Evolutionary conservation across 495 filamentous ascomycete genomes (phyloP).

Genomic region (Penicillium desertorum): DNA sequence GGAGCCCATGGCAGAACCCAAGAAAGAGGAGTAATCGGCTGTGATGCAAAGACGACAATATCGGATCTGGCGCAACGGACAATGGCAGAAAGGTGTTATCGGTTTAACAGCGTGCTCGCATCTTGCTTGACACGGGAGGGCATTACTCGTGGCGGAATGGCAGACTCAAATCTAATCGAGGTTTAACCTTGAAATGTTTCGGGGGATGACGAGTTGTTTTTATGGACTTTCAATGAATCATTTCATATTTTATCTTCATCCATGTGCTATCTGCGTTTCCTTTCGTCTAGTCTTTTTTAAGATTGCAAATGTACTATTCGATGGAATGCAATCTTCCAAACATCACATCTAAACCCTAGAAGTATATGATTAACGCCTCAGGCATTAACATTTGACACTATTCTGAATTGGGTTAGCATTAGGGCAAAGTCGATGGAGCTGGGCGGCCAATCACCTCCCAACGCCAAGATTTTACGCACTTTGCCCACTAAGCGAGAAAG

Average conservation of each 20-base stretch:
- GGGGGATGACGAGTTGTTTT: neutral
- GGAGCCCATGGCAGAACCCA: slow-evolving; percentile 30
- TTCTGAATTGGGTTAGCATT: slow-evolving; percentile 36
- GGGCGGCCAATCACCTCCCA: slow-evolving; percentile 25
- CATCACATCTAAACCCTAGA: neutral
- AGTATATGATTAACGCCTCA: slow-evolving; percentile 12
- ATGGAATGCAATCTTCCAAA: slow-evolving; percentile 2
- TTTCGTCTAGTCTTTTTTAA: slow-evolving; percentile 8
- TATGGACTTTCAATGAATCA: slow-evolving; percentile 6
- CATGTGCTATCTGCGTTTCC: slow-evolving; percentile 10
- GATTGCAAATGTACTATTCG: slow-evolving; percentile 17
- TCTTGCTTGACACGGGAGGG: slow-evolving; percentile 26
- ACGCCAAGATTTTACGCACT: slow-evolving; percentile 49
- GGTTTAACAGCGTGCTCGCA: slow-evolving; percentile 31
- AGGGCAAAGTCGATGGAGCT: slow-evolving; percentile 33
- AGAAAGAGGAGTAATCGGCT: slow-evolving; percentile 35
- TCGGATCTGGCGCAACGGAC: slow-evolving; percentile 42
- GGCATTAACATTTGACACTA: neutral
- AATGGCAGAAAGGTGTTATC: slow-evolving; percentile 46
- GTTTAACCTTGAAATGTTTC: neutral
- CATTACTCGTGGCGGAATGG: slow-evolving; percentile 15
- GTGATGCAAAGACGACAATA: slow-evolving; percentile 21
- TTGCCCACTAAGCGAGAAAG: slow-evolving; percentile 52
- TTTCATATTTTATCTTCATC: slow-evolving; percentile 9
- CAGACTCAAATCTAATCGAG: slow-evolving; percentile 10